These are phyloP conservation scores for Pseudozyma thailandica DNA, from an alignment of 1,284 basidiomycete species.

Conservation along the genomic window DNA sequence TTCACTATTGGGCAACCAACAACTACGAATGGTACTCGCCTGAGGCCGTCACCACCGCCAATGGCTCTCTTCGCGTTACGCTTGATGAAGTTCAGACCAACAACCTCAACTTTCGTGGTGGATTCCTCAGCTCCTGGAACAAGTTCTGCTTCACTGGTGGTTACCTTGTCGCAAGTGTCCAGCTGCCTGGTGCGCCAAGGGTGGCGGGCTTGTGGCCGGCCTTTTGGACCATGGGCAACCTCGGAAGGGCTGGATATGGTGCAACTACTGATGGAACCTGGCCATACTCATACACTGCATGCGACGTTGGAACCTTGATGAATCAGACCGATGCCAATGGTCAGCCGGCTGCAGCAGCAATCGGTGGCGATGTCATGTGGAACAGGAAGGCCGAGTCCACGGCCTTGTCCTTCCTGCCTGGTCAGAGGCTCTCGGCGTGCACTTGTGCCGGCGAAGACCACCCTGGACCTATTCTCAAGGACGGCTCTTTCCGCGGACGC, in stretches of 20 bases:
- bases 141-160: constrained; percentile 96
- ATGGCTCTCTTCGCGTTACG: constrained; percentile 83
- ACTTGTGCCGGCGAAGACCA: constrained; percentile 83
- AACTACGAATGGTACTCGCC: constrained; percentile 76
- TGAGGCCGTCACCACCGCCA: constrained; percentile 78
- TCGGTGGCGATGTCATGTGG: constrained; percentile 54
- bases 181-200: constrained; percentile 79
- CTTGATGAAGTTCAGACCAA: constrained; percentile 70
- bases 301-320: constrained; percentile 61
- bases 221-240: constrained; percentile 87
- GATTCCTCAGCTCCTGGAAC: constrained; percentile 76
- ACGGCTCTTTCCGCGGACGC: constrained; percentile 79
- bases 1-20: constrained; percentile 76
- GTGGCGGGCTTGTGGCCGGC: constrained; percentile 68
- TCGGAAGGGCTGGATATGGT: constrained; percentile 65
- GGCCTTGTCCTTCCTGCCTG: constrained; percentile 74
- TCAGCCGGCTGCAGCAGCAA: constrained; percentile 30
- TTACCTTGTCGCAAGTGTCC: constrained; percentile 79
- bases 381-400: constrained; percentile 62
- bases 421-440: constrained; percentile 77
- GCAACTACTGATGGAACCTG: constrained; percentile 75
- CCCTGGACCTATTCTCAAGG: constrained; percentile 77
- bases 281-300: constrained; percentile 73
- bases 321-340: constrained; percentile 60
- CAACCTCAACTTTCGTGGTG: constrained; percentile 75